These are phyloP conservation scores for Suillus discolor DNA, from an alignment of 768 basidiomycete species.

Conservation along the genomic window DNA sequence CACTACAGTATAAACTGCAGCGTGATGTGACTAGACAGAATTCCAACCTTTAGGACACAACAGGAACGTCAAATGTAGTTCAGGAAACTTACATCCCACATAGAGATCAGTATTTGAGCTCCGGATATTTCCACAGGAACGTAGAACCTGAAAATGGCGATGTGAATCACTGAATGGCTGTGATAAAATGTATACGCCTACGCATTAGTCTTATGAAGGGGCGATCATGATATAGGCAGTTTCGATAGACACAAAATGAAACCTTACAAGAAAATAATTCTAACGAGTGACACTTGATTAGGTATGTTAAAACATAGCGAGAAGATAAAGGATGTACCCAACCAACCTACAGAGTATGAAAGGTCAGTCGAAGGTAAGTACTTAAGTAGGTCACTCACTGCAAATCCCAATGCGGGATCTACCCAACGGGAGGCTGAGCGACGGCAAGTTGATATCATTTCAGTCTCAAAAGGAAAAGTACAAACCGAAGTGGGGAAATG, in stretches of 20 bases:
- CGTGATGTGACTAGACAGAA: slow-evolving; percentile 44
- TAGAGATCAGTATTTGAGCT: slow-evolving; percentile 67
- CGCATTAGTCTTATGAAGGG: slow-evolving; percentile 7
- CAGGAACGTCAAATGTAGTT: background rate
- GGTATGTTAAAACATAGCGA: background rate
- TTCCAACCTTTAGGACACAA: background rate
- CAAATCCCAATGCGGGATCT: slow-evolving; percentile 62
- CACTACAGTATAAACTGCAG: slow-evolving; percentile 57
- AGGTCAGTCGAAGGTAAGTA: background rate
- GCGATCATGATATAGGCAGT: background rate
- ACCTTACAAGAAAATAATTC: slow-evolving; percentile 56
- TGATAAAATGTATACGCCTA: background rate
- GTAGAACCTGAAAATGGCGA: slow-evolving; percentile 22
- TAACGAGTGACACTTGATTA: slow-evolving; percentile 39
- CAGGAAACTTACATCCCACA: slow-evolving; percentile 62
- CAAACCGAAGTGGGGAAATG: slow-evolving; percentile 72
- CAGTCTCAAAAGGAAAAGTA: background rate
- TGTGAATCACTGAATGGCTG: background rate
- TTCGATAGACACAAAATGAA: background rate
- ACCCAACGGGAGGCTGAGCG: slow-evolving; percentile 54
- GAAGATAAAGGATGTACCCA: slow-evolving; percentile 11
- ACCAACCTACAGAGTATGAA: slow-evolving; percentile 9
- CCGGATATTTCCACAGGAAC: slow-evolving; percentile 75
- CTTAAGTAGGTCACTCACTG: slow-evolving; percentile 40
- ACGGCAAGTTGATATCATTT: background rate